Evolutionary conservation across 164 flowering plant species (phyloP).

Genomic region (Annona squamosa): DNA sequence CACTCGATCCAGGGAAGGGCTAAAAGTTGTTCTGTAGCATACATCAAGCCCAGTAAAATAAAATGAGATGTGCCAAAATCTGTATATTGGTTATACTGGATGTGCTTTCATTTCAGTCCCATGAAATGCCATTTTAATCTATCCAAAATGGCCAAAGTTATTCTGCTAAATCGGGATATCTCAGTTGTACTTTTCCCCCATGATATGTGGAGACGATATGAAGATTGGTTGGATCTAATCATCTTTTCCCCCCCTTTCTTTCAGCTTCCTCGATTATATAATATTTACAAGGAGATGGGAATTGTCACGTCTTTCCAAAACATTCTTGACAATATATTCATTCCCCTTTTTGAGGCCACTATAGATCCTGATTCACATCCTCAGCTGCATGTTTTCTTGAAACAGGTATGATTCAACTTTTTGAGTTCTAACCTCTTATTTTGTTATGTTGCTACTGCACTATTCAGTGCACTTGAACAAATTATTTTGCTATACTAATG

Average conservation of each 20-base stretch:
- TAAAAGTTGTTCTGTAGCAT: too few relatives aligned
- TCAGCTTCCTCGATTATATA: constrained; percentile 93
- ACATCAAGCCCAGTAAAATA: too few relatives aligned
- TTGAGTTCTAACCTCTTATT: too few relatives aligned
- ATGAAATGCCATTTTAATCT: not conserved
- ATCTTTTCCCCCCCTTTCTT: constrained; percentile 7
- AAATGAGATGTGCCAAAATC: too few relatives aligned
- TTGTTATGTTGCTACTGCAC: too few relatives aligned
- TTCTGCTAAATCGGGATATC: not conserved
- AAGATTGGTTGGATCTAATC: not conserved
- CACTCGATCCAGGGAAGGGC: too few relatives aligned
- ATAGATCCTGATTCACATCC: constrained; percentile 97
- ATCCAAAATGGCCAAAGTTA: not conserved
- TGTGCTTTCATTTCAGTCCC: not conserved
- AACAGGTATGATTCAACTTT: constrained; percentile 50
- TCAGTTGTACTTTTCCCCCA: not conserved
- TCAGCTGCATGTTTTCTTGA: constrained; percentile 86
- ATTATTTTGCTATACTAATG: too few relatives aligned
- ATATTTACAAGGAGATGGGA: constrained; percentile 95
- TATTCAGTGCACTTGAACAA: too few relatives aligned
- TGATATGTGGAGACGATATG: not conserved
- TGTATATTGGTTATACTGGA: not conserved
- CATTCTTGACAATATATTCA: constrained; percentile 90
- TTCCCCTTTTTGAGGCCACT: constrained; percentile 95
- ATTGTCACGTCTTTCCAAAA: constrained; percentile 96